Evolutionary conservation across 1,284 basidiomycete genomes (phyloP).

Genomic region (Inonotus hispidus): DNA sequence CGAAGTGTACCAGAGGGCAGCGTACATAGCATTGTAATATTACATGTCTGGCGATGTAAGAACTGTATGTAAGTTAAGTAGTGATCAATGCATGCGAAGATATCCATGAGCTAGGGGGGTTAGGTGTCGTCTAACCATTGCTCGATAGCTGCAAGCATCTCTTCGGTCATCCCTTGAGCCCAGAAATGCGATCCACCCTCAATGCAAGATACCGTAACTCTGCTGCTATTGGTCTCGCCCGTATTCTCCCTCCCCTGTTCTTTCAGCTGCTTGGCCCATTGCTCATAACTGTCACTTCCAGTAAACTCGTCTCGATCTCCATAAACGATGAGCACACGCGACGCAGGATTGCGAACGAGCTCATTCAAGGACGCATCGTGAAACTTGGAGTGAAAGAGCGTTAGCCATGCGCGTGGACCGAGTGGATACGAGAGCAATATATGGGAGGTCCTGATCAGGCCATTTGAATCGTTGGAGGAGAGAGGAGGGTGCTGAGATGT

Average conservation of each 20-base stretch:
- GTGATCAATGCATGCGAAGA: neutral
- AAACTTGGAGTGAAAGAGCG: conserved; percentile 52
- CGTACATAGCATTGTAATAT: neutral
- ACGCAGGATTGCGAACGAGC: conserved; percentile 38
- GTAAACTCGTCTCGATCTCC: conserved; percentile 77
- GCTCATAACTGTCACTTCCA: conserved; percentile 42
- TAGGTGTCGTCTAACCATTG: conserved; percentile 1
- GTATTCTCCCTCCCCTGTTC: neutral
- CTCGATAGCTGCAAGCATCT: conserved; percentile 19
- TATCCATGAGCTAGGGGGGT: neutral
- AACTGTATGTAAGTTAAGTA: neutral
- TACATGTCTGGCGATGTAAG: neutral
- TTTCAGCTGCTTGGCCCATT: conserved; percentile 38
- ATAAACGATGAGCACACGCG: conserved; percentile 57
- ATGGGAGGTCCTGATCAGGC: conserved; percentile 42
- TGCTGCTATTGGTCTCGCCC: neutral
- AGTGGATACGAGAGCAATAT: conserved; percentile 76
- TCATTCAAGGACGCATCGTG: conserved; percentile 48
- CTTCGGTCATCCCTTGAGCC: conserved; percentile 23
- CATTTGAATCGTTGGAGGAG: conserved; percentile 32
- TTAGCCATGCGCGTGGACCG: conserved; percentile 60
- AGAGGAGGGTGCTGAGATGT: conserved; percentile 55
- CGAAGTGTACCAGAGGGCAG: no score
- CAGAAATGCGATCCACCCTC: conserved; percentile 37
- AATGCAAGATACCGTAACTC: neutral